Base-by-base conservation (phyloP, 75 land plant genomes). In the Pseudotsuga menziesii region DNA sequence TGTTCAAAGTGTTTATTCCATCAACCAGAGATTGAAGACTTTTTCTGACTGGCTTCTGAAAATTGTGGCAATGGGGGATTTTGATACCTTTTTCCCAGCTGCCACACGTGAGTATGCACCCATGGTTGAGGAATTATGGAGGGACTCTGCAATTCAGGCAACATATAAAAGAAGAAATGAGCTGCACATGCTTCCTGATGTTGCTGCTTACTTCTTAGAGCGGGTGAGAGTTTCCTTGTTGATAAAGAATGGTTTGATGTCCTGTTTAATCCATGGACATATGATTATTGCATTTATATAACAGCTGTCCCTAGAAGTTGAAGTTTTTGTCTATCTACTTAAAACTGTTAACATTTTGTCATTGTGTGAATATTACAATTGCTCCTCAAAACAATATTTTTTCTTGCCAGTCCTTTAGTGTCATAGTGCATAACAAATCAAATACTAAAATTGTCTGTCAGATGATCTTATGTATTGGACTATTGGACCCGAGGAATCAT, bases 31-130 rank as follows among this genome's bases (percentile, higher is more conserved):
- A 75, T 72, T 92, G 83, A 94, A 91, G 82, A 60, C 86, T 14
- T 84, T 89, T 78, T 89, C 98, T 55, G 95, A 97, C 82, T 89
- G 90, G 93, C 82, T 94, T 82, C 86, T 97, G 66, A 90, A 94
- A 76, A 87, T 76, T 70, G 90, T 90, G 88, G 89, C 84, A 23
- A 85, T 87, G 73, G 99, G 97, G 63, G 86, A 79, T 57, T 69
- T 96, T 79, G 99, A 94, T 76, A 83, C 87, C 14, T 85, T 85
- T 61, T 94, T 90, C 71, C 99, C 94, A 66, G 90, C 99, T 81
- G 84, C 94, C 62, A 88, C 84, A 74, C 89, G 92, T 61, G 97
- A 93, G 58, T 87, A 94, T 86, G 95, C 95, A 20, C 90, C 90
- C 16, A 20, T 85, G 32, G 91, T 97, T 57, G 90, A 89, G 70